Conservation (phyloP, 106 monocot species). For the Acanthochlamys bracteata region DNA sequence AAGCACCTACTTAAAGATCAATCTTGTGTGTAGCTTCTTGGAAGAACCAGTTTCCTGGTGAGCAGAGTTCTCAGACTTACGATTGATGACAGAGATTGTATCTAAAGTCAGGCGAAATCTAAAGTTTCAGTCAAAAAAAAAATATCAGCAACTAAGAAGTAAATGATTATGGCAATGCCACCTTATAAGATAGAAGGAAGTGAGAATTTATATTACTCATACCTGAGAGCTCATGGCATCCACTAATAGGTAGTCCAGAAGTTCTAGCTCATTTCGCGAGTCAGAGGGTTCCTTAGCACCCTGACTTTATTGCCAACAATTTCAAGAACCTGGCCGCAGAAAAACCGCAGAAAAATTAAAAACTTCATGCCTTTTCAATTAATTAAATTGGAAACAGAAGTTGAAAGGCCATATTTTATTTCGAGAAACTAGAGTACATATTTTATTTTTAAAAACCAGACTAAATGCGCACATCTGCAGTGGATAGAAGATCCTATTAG, state of each 20-base stretch:
- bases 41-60: too few species aligned
- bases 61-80: too few species aligned
- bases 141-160: too few species aligned
- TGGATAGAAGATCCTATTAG: not conserved
- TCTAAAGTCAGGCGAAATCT: too few species aligned
- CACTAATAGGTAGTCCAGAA: slow-evolving; percentile 26
- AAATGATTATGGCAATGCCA: too few species aligned
- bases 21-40: too few species aligned
- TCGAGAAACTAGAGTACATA: not conserved
- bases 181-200: too few species aligned
- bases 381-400: not conserved
- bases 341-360: slow-evolving; percentile 7
- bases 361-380: not conserved
- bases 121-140: too few species aligned
- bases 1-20: too few species aligned
- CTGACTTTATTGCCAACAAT: slow-evolving; percentile 43
- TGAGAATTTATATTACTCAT: too few species aligned
- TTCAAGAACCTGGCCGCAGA: slow-evolving; percentile 44
- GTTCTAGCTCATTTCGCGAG: slow-evolving; percentile 21
- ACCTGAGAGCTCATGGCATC: too few species aligned
- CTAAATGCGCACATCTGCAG: not conserved
- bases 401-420: not conserved
- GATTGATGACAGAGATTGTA: too few species aligned
- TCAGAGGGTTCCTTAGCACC: slow-evolving; percentile 29
- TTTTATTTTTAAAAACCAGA: not conserved